Evolutionary conservation across 768 basidiomycete genomes (phyloP).

Genomic region (Pholiota microspora): DNA sequence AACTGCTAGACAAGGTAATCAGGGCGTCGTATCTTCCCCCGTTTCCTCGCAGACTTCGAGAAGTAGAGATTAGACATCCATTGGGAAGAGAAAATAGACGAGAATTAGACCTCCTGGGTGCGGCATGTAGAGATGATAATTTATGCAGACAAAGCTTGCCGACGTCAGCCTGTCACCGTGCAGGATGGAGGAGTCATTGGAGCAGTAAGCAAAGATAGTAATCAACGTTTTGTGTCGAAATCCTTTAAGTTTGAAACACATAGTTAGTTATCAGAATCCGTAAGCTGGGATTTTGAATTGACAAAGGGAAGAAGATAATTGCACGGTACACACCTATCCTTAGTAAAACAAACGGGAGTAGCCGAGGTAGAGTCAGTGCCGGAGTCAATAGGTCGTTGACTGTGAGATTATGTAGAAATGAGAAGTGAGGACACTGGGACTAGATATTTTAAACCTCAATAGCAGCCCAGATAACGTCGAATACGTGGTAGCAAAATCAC

Average conservation of each 20-base stretch:
- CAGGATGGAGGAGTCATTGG: not conserved
- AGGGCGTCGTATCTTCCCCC: not conserved
- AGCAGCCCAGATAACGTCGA: not conserved
- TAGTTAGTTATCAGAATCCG: not conserved
- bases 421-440: not conserved
- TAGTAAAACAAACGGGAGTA: not conserved
- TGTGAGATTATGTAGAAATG: not conserved
- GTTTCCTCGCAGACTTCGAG: not conserved
- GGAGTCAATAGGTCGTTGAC: not conserved
- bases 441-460: not conserved
- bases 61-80: not conserved
- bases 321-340: not conserved
- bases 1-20: not conserved
- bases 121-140: too few species aligned
- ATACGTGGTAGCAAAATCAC: not conserved
- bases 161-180: not conserved
- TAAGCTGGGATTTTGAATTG: not conserved
- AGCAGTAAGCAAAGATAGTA: not conserved
- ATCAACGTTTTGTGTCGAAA: not conserved
- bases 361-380: not conserved
- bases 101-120: not conserved
- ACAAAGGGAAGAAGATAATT: not conserved
- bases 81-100: not conserved
- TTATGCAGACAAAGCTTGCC: not conserved
- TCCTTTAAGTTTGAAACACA: not conserved